Evolutionary conservation across 1,284 basidiomycete genomes (phyloP), one percentile per base, ranked within the genome.

Genomic region (Puccinia novopanici): DNA sequence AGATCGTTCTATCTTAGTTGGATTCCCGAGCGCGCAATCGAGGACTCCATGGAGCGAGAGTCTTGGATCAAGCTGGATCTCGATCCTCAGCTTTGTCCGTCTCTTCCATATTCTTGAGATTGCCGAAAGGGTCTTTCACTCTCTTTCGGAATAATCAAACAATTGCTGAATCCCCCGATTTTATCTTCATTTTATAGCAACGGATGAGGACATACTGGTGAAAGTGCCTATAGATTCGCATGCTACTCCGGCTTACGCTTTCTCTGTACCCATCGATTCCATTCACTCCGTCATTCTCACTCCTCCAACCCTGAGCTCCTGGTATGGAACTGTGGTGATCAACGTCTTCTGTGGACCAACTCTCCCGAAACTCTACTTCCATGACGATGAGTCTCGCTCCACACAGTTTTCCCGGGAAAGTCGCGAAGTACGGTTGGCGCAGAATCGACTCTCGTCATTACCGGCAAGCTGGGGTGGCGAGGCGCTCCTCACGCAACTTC

Each of bases 301-400:
- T 82, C 91, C 93, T 0, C 94, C 93, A 0, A 91, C 91, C 0
- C 87, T 95, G 19, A 92, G 92, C 1, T 92, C 92, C 3, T 96
- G 94, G 94, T 91, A 93, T 92, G 88, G 88, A 3, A 84, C 84
- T 19, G 90, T 90, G 0, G 85, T 83, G 40, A 89, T 93, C 82
- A 96, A 95, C 85, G 90, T 98, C 55, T 92, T 91, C 76, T 95
- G 92, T 82, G 94, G 95, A 17, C 89, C 93, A 55, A 94, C 94
- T 0, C 89, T 98, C 0, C 94, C 94, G 0, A 94, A 93, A 0
- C 89, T 99, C 4, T 91, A 94, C 86, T 98, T 98, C 86, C 96
- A 98, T 85, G 96, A 98, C 84, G 95, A 98, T 83, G 95, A 97
- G 85, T 94, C 93, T 0, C 90, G 89, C 45, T 94, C 93, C 3